Evolutionary conservation across 2,329 filamentous ascomycete genomes (phyloP), one percentile per base, ranked within the genome.

Genomic region (Zasmidium angulare): DNA sequence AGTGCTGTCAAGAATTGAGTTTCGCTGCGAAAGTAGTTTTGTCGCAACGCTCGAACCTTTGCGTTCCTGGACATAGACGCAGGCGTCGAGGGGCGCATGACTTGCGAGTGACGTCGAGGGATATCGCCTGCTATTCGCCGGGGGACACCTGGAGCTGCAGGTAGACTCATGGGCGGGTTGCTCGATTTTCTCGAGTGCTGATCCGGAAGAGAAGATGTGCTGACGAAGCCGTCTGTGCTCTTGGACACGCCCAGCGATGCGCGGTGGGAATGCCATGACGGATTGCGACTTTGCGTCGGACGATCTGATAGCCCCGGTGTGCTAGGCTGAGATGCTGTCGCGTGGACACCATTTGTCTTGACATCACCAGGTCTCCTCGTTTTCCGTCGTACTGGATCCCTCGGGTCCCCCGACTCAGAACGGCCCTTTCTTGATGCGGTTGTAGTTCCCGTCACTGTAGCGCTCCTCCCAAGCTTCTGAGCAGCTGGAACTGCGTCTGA

Each of bases 11-110:
- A 72, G 70, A 95, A 93, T 66, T 91, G 88, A 0, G 89, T 93
- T 74, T 95, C 84, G 61, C 86, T 90, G 55, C 89, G 82, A 71
- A 93, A 95, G 73, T 95, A 95, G 72, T 95, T 90, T 60, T 92
- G 89, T 57, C 89, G 81, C 61, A 95, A 72, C 10, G 92, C 76
- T 51, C 86, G 86, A n/a, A 86, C 83, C 72, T 90, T 91, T 71
- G 93, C 88, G 11, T 79, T 75, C 3, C 78, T 73, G 1, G 86
- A 85, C 70, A 93, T 77, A 21, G 88, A 83, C n/a, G 81, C 82
- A 1, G 86, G 81, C 17, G 78, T 84, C 12, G 86, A 72, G 3
- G 83, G 75, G 3, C 82, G 81, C 66, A 88, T 76, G 66, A 64
- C 74, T 69, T 76, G 86, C 1, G 87, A 85, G 74, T 89, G 86